Evolutionary conservation across 2,329 filamentous ascomycete genomes (phyloP).

Genomic region (Endothia cerciana): DNA sequence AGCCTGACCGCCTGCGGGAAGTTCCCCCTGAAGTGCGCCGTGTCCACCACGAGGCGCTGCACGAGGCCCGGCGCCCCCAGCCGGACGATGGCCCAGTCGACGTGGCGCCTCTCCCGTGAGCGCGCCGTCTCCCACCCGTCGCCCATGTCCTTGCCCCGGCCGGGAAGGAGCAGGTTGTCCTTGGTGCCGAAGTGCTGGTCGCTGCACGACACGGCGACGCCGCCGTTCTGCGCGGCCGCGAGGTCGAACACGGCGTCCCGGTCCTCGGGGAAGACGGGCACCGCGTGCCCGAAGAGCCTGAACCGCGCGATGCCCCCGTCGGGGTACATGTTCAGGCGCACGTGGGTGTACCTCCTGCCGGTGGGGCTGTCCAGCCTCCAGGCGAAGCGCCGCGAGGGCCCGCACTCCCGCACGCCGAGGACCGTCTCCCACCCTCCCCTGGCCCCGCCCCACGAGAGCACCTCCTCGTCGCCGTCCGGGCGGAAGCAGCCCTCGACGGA

Average conservation of each 20-base stretch:
- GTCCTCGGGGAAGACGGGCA: constrained; percentile 75
- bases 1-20: constrained; percentile 78
- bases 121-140: constrained; percentile 87
- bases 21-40: constrained; percentile 82
- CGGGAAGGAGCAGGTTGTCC: constrained; percentile 78
- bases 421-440: constrained; percentile 73
- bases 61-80: constrained; percentile 69
- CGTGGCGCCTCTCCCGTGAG: constrained; percentile 70
- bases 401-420: constrained; percentile 70
- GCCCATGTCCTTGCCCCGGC: constrained; percentile 81
- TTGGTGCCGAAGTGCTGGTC: constrained; percentile 86
- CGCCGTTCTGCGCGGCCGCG: constrained; percentile 78
- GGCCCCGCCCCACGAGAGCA: constrained; percentile 62
- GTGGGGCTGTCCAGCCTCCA: constrained; percentile 66
- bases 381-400: constrained; percentile 72
- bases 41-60: constrained; percentile 74
- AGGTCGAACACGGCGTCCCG: constrained; percentile 71
- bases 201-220: constrained; percentile 73
- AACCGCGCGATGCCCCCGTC: constrained; percentile 84
- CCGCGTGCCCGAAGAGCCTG: constrained; percentile 74
- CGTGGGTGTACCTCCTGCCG: constrained; percentile 74
- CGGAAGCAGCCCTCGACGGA: constrained; percentile 78
- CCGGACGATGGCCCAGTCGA: constrained; percentile 80
- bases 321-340: constrained; percentile 82
- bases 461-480: constrained; percentile 61